Base-by-base conservation (phyloP, 1,284 basidiomycete genomes). In the Moesziomyces aphidis region DNA sequence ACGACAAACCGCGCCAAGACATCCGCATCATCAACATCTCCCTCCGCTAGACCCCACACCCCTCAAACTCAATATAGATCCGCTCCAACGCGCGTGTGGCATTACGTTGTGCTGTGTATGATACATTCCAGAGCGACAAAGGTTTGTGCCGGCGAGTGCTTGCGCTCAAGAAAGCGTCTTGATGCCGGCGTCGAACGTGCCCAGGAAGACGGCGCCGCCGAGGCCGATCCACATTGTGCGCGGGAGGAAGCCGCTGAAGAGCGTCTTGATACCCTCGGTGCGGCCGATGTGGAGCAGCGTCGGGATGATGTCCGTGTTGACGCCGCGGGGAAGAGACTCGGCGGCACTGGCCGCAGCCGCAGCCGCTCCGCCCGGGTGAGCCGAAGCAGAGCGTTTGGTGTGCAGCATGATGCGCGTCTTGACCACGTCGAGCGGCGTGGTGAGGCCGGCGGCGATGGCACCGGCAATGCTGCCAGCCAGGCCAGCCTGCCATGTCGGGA, bases 391-490 rank as follows among this genome's bases (percentile, higher is more conserved):
- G 10, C 49, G 63, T 49, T 71, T 67, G 53, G 66, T 70, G 80
- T 97, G 93, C 13, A 99, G 89, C 97, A 99, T 99, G 55, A 98
- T 93, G 17, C 97, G 89, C 2, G 96, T 99, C 86, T 99, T 99
- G 62, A 97, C 89, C 3, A 99, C 97, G 80, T 99, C 97, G 21
- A 99, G 87, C 0, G 97, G 97, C 0, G 97, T 99, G 0, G 97
- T 99, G 44, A 92, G 79, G 0, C 92, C 92, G 0, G 95, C 96
- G 4, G 95, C 94, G 19, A 93, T 88, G 0, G 92, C 94, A 15
- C 97, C 97, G 0, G 97, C 93, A 46, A 97, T 87, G 79, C 91
- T 93, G 3, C 97, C 97, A 76, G 96, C 98, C 2, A 92, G 80
- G 0, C 95, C 96, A 0, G 95, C 95, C 86, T 97, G 93, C 79